A percentile compares a stretch with the other conserved stretches of the same genome.
These are phyloP conservation scores for Dactylellina haptotyla DNA, from an alignment of 2,329 filamentous ascomycete genomes.

Conservation along the genomic window DNA sequence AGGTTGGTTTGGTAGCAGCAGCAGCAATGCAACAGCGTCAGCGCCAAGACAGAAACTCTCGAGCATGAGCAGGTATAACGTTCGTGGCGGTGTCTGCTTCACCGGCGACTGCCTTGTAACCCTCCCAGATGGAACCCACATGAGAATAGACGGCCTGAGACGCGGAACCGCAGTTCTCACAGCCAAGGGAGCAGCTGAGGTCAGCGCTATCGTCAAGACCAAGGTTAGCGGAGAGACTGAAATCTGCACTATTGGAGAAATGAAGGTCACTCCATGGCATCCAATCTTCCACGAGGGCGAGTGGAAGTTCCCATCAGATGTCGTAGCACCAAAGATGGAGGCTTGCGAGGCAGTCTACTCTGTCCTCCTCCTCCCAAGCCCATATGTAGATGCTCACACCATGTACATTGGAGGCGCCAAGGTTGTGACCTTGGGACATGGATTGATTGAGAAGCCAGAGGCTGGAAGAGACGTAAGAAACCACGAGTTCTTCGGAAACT, in stretches of 20 bases:
- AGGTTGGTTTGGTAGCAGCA: not conserved
- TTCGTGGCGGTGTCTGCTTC: constrained; percentile 66
- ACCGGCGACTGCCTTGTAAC: constrained; percentile 65
- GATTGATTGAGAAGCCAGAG: constrained; percentile 60
- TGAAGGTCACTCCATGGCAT: constrained; percentile 71
- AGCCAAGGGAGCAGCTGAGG: constrained; percentile 65
- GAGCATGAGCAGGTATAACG: constrained; percentile 65
- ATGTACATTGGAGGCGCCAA: constrained; percentile 63
- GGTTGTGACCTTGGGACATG: constrained; percentile 71
- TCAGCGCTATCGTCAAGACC: constrained; percentile 68
- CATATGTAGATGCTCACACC: constrained; percentile 65
- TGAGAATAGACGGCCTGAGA: constrained; percentile 64
- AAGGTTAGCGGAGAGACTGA: constrained; percentile 60
- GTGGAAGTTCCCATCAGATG: constrained; percentile 66
- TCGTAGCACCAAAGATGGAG: constrained; percentile 59
- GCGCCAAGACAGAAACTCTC: not conserved
- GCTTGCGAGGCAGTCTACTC: constrained; percentile 69
- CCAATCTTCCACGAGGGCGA: constrained; percentile 64
- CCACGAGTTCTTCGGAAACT: constrained; percentile 69
- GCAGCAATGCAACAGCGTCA: not conserved
- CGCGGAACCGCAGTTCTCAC: constrained; percentile 66
- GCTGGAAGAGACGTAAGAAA: constrained; percentile 62
- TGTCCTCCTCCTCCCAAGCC: constrained; percentile 66
- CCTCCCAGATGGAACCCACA: constrained; percentile 62
- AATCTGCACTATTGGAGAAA: constrained; percentile 64